Evolutionary conservation across 2,329 filamentous ascomycete species (phyloP), one percentile per base, ranked within the genome.

Genomic region (Colletotrichum sp.): DNA sequence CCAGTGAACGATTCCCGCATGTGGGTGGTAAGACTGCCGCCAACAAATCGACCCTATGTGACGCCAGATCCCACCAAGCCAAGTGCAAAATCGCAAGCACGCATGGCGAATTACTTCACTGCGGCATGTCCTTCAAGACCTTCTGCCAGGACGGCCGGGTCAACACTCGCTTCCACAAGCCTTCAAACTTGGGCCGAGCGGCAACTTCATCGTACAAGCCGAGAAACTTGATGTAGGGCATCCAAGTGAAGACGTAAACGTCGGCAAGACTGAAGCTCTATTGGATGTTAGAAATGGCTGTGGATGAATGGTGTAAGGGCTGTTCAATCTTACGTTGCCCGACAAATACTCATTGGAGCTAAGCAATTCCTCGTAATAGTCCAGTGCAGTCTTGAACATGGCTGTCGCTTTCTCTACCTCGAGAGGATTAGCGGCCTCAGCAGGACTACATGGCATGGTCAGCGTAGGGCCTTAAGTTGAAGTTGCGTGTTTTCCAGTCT

Each of bases 81-180:
- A 1, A 0, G 36, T 19, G 2, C 16, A 19, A 4, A 19, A 39
- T 39, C 2, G 8, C 16, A 39, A 39, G 1, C 1, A 19, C 36
- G 8, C 39, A n/a, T n/a, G 5, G 0, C 39, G 2, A 44, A 44
- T 8, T 44, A 15, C 8, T 44, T 44, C 0, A 44, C 39, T 44
- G 39, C 16, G 39, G 39, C 39, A 44, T 44, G 16, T 44, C 39
- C 8, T n/a, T 44, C 8, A 44, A n/a, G 8, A 11, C 39, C 8
- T n/a, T 44, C 39, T 44, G 16, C 16, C 39, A 44, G 16, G 39
- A n/a, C 39, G 16, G 5, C 11, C 39, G 39, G 16, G 16, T 44
- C 2, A 16, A 44, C 8, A 44, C 16, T 5, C 16, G 3, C 39
- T 44, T 44, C 39, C 39, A 44, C 39, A 44, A 11, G 39, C 5